Evolutionary conservation across 306 rosid species (phyloP), one percentile per base, ranked within the genome.

Genomic region (Spatholobus suberectus): DNA sequence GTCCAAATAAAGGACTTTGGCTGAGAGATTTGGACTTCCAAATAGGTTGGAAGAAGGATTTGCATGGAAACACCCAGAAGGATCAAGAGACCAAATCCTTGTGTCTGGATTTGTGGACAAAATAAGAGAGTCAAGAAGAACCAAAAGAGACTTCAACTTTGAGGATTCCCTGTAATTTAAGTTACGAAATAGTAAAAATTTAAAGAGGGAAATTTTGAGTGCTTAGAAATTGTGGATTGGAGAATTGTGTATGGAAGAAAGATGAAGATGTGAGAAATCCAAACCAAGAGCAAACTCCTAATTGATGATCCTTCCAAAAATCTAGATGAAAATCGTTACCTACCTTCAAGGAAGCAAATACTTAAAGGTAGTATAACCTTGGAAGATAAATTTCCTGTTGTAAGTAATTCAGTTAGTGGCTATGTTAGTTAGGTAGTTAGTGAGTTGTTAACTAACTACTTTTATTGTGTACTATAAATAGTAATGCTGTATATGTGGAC

Each of bases 381-480:
- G 35, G 18, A n/a, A 34, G 74, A 69, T 24, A 69, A 21, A 40
- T 69, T 69, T n/a, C n/a, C n/a, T n/a, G n/a, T n/a, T n/a, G n/a
- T n/a, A n/a, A n/a, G n/a, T n/a, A n/a, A n/a, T n/a, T n/a, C n/a
- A n/a, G n/a, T n/a, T n/a, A n/a, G n/a, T n/a, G n/a, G n/a, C n/a
- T n/a, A n/a, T n/a, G n/a, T n/a, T n/a, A n/a, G n/a, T n/a, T n/a
- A n/a, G n/a, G n/a, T n/a, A n/a, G n/a, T n/a, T n/a, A n/a, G n/a
- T n/a, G n/a, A n/a, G n/a, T n/a, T n/a, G n/a, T n/a, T n/a, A n/a
- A n/a, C n/a, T n/a, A n/a, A n/a, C n/a, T n/a, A n/a, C n/a, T n/a
- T n/a, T n/a, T n/a, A n/a, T n/a, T n/a, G n/a, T n/a, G n/a, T n/a
- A n/a, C n/a, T n/a, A n/a, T n/a, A n/a, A n/a, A n/a, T n/a, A n/a